These are phyloP conservation scores for Erysiphe pulchra DNA, from an alignment of 2,329 filamentous ascomycete genomes.

Conservation along the genomic window DNA sequence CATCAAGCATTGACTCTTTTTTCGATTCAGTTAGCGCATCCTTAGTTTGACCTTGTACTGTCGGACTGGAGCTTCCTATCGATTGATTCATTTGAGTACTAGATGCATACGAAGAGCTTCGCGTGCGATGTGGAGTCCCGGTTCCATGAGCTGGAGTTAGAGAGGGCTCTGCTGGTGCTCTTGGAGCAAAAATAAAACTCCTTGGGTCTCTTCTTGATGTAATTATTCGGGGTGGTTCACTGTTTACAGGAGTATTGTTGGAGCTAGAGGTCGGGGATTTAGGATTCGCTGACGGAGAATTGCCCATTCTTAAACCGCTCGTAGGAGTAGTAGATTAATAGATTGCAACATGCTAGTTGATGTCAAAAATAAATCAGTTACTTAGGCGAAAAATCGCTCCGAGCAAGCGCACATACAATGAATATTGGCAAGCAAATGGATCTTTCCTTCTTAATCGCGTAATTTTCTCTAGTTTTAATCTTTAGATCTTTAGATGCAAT, in stretches of 20 bases:
- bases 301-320: constrained; percentile 17
- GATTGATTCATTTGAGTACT: constrained; percentile 2
- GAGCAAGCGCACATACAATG: too few species aligned
- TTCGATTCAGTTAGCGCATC: constrained; percentile 6
- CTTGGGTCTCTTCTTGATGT: constrained; percentile 17
- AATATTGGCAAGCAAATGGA: background rate
- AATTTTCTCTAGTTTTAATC: background rate
- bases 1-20: constrained; percentile 7
- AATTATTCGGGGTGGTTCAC: constrained; percentile 9
- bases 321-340: constrained; percentile 1
- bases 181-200: constrained; percentile 28
- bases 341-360: background rate
- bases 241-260: constrained; percentile 8
- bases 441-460: background rate
- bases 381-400: background rate
- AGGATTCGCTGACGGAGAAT: constrained; percentile 18
- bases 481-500: too few species aligned
- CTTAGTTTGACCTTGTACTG: constrained; percentile 1
- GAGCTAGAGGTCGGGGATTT: constrained; percentile 13
- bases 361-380: background rate
- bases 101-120: constrained; percentile 5
- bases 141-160: constrained; percentile 25
- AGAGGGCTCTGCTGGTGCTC: constrained; percentile 33
- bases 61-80: constrained; percentile 5
- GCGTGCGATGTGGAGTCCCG: constrained; percentile 9